Conservation (phyloP, 495 filamentous ascomycete species). For the Durotheca rogersii region DNA sequence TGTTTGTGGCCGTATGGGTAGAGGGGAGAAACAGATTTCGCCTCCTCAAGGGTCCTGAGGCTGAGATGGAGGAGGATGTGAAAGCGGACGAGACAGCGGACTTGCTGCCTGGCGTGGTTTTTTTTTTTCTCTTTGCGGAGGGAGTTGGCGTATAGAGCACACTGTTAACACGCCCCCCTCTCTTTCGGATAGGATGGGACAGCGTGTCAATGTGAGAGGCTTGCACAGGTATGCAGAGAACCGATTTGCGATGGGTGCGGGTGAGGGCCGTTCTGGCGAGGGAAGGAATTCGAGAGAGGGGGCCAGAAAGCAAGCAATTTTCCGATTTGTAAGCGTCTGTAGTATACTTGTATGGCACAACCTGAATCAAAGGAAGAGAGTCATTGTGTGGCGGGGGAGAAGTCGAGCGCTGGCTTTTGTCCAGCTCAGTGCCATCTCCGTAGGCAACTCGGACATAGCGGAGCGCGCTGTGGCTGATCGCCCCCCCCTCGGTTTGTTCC, state of each 20-base stretch:
- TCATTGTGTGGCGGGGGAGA: slow-evolving; percentile 24
- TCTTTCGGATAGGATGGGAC: slow-evolving; percentile 11
- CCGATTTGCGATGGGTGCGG: slow-evolving; percentile 12
- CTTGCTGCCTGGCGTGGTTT: slow-evolving; percentile 5
- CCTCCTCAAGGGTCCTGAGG: slow-evolving; percentile 21
- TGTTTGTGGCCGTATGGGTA: slow-evolving; percentile 3
- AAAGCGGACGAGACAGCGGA: slow-evolving; percentile 6
- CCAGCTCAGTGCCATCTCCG: no score
- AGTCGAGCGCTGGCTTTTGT: slow-evolving; percentile 1
- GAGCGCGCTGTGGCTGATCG: slow-evolving; percentile 27
- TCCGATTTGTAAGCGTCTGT: slow-evolving; percentile 36
- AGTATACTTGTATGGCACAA: not conserved
- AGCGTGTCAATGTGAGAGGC: slow-evolving; percentile 21
- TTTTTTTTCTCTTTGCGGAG: not conserved
- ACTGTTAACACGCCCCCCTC: slow-evolving; percentile 24
- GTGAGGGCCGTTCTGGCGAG: slow-evolving; percentile 21
- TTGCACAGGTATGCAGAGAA: slow-evolving; percentile 19
- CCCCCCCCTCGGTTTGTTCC: slow-evolving; percentile 1
- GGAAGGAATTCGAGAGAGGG: slow-evolving; percentile 34
- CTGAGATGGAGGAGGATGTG: slow-evolving; percentile 15
- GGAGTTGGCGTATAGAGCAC: slow-evolving; percentile 23
- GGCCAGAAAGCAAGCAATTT: slow-evolving; percentile 30
- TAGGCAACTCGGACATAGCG: slow-evolving; percentile 37
- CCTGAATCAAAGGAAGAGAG: slow-evolving; percentile 11
- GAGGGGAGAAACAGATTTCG: slow-evolving; percentile 27